A percentile compares a stretch with the other conserved stretches of the same genome.
Conservation (phyloP, 2,329 filamentous ascomycete genomes). For the Epichloe aotearoae region DNA sequence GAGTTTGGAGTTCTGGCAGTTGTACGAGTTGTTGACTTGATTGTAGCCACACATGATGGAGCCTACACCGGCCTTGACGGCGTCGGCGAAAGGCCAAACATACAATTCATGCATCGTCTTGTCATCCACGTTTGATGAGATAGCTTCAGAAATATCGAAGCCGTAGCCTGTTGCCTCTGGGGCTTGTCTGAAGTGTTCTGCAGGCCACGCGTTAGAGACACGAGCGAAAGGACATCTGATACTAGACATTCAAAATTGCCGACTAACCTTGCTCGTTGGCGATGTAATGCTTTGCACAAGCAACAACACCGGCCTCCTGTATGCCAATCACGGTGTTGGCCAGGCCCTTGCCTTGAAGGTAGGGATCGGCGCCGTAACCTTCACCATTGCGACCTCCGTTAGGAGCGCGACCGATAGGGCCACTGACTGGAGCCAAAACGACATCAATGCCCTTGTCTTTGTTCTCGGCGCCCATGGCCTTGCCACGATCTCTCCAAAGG, state of each 20-base stretch:
- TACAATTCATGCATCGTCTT: conserved; percentile 65
- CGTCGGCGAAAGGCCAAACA: conserved; percentile 66
- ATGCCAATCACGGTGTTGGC: conserved; percentile 66
- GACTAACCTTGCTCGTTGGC: conserved; percentile 51
- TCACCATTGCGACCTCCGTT: conserved; percentile 49
- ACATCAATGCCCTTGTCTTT: conserved; percentile 66
- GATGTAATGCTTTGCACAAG: conserved; percentile 68
- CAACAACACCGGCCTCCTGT: conserved; percentile 69
- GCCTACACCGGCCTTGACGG: conserved; percentile 52
- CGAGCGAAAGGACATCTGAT: background rate
- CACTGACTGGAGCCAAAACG: conserved; percentile 40
- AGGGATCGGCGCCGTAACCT: conserved; percentile 57
- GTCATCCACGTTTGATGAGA: conserved; percentile 54
- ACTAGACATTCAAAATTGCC: background rate
- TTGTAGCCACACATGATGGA: conserved; percentile 59
- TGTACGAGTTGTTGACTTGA: conserved; percentile 68
- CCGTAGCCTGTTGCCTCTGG: conserved; percentile 39
- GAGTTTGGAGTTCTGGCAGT: conserved; percentile 65
- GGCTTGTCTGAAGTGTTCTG: conserved; percentile 58
- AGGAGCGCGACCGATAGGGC: conserved; percentile 32
- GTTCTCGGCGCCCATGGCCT: conserved; percentile 45
- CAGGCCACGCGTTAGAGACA: background rate
- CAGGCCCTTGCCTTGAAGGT: conserved; percentile 59
- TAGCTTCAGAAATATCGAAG: conserved; percentile 46
- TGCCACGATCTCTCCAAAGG: conserved; percentile 44